Percentiles rank a stretch among this genome's conserved stretches.
phyloP scores from a whole-genome alignment of 106 monocot genomes.

The Acorus gramineus region DNA sequence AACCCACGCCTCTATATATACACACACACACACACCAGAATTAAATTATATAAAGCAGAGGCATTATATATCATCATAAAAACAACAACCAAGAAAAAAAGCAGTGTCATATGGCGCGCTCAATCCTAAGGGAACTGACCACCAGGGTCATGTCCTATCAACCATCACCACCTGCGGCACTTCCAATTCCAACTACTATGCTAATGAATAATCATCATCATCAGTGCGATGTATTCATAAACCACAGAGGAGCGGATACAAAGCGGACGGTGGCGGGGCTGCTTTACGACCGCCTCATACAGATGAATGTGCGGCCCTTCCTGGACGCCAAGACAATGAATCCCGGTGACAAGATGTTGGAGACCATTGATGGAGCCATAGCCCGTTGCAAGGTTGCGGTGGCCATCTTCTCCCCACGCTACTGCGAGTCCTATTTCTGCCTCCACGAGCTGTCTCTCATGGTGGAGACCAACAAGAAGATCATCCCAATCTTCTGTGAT shows the following conservation, averaged over 20 bases:
- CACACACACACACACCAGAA: too few relatives aligned
- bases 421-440: slow-evolving; percentile 50
- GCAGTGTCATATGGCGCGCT: too few relatives aligned
- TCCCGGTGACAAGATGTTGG: slow-evolving; percentile 39
- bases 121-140: too few relatives aligned
- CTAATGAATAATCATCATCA: too few relatives aligned
- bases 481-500: slow-evolving; percentile 52
- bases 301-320: slow-evolving; percentile 20
- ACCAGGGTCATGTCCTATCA: too few relatives aligned
- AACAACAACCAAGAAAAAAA: too few relatives aligned
- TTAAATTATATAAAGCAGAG: too few relatives aligned
- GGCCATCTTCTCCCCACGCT: slow-evolving; percentile 39
- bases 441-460: slow-evolving; percentile 42
- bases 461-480: slow-evolving; percentile 36
- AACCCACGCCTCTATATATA: too few relatives aligned
- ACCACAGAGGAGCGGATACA: slow-evolving; percentile 47
- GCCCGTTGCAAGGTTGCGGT: slow-evolving; percentile 24
- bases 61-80: too few relatives aligned
- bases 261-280: slow-evolving; percentile 35
- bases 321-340: slow-evolving; percentile 41
- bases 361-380: slow-evolving; percentile 23
- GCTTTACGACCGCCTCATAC: slow-evolving; percentile 32
- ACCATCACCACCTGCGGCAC: too few relatives aligned
- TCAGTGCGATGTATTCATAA: slow-evolving; percentile 31
- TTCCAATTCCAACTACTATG: too few relatives aligned